Percentiles rank a stretch among this genome's conserved stretches.
Evolutionary conservation across 2,329 filamentous ascomycete genomes (phyloP).

Genomic region (Calonectria ilicicola): DNA sequence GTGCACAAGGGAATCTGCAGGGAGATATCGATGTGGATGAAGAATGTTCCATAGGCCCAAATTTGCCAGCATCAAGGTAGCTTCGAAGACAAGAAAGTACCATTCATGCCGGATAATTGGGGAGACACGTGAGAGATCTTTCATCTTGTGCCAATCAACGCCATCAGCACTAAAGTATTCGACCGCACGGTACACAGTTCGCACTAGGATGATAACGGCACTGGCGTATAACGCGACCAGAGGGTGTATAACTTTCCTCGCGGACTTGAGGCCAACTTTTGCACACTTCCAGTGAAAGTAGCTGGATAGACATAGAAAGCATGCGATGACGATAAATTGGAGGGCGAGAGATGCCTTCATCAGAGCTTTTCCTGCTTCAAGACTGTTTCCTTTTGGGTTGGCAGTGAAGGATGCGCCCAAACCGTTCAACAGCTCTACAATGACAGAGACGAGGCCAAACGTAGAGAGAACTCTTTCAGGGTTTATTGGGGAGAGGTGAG

Average conservation of each 20-base stretch:
- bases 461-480: slow-evolving; percentile 57
- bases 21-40: slow-evolving; percentile 63
- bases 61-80: slow-evolving; percentile 62
- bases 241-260: neutral
- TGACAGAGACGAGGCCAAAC: slow-evolving; percentile 58
- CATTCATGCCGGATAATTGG: slow-evolving; percentile 64
- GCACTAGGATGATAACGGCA: slow-evolving; percentile 58
- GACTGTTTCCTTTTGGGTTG: slow-evolving; percentile 48
- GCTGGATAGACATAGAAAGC: slow-evolving; percentile 57
- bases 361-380: slow-evolving; percentile 48
- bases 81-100: slow-evolving; percentile 69
- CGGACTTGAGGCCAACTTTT: neutral
- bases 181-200: slow-evolving; percentile 67
- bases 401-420: slow-evolving; percentile 55
- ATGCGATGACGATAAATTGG: slow-evolving; percentile 60
- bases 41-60: slow-evolving; percentile 59
- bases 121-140: slow-evolving; percentile 40
- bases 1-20: slow-evolving; percentile 58
- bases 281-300: slow-evolving; percentile 57
- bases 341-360: slow-evolving; percentile 57
- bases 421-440: slow-evolving; percentile 61
- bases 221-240: slow-evolving; percentile 58
- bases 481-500: slow-evolving; percentile 67
- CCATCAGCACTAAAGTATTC: slow-evolving; percentile 51
- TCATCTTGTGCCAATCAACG: slow-evolving; percentile 23